Evolutionary conservation across 1,139 yeast species (phyloP), one percentile per base, ranked within the genome.

Genomic region (Blastobotrys apis): DNA sequence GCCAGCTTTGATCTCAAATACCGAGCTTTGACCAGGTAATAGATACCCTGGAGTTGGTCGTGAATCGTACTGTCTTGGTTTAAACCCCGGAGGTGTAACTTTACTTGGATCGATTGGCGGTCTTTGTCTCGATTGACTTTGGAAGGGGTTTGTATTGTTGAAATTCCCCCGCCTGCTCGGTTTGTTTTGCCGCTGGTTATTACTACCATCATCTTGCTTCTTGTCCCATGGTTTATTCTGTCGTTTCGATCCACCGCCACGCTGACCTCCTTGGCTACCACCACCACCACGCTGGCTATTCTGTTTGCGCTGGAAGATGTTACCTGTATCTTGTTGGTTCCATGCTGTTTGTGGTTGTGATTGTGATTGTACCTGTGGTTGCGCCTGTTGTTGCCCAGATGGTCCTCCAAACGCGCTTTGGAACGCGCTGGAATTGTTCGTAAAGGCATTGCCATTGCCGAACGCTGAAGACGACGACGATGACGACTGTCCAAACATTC

Each of bases 31-130:
- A 13, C 43, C 33, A 1, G 47, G 46, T 19, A 41, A 25, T 16
- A 47, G 34, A 26, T 34, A 47, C 3, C 29, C 31, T 4, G 50
- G 50, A 3, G 37, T 31, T 12, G 37, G 39, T 9, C 51, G 47
- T 9, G 20, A 23, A 12, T 15, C 30, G 3, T 41, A 29, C 9
- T 33, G 23, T 16, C 50, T 30, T 3, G 47, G 44, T 15, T 27
- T 38, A 25, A 45, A 47, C 12, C 44, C 45, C 8, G 43, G 43
- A 2, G 37, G 21, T 2, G 45, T 41, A 8, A 12, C 21, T 10
- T 2, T 30, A 3, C 19, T 10, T 10, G 33, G 19, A n/a, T 6
- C 36, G 13, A 13, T 13, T 13, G 16, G 4, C 36, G 23, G 3
- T 16, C 25, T 17, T 26, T 20, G 6, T n/a, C 3, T 4, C 23